A percentile compares a stretch with the other conserved stretches of the same genome.
Evolutionary conservation across 345 rosid species (phyloP).

Genomic region (Sonneratia caseolaris): DNA sequence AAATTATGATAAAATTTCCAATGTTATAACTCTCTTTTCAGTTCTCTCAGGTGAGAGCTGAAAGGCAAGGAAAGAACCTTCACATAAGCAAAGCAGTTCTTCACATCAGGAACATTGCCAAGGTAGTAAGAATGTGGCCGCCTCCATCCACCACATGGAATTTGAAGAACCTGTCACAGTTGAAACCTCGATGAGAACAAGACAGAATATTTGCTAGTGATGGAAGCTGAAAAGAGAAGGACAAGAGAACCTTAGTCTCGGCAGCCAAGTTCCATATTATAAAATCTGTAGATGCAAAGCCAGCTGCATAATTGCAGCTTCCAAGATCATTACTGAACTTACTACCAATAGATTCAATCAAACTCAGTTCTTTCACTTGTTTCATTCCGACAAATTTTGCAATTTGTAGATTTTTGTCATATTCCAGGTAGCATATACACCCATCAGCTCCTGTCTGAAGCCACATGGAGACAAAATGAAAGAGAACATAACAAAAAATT

Average conservation of each 20-base stretch:
- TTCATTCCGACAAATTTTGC: conserved; percentile 88
- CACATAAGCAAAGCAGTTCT: conserved; percentile 76
- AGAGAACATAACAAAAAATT: not conserved
- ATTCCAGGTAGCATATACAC: conserved; percentile 81
- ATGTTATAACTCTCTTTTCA: not conserved
- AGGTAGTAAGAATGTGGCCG: conserved; percentile 86
- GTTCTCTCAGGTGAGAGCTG: not conserved
- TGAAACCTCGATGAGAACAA: conserved; percentile 18
- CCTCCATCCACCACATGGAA: conserved; percentile 99
- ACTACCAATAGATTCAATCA: conserved; percentile 51
- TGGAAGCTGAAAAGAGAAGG: not conserved
- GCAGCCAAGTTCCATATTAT: conserved; percentile 67
- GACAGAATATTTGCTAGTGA: not conserved
- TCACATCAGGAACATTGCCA: conserved; percentile 63
- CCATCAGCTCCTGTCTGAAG: conserved; percentile 95
- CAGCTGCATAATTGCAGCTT: conserved; percentile 61
- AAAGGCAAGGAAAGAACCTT: conserved; percentile 42
- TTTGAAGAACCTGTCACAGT: conserved; percentile 66
- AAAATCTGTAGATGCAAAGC: conserved; percentile 86
- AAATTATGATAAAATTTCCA: conserved; percentile 5
- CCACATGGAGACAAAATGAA: not conserved
- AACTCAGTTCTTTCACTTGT: conserved; percentile 77
- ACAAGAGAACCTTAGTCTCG: conserved; percentile 57
- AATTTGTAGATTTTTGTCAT: conserved; percentile 40
- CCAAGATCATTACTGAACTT: conserved; percentile 27